Evolutionary conservation across 1,139 yeast species (phyloP).

Genomic region (Barnettozyma hawaiiensis): DNA sequence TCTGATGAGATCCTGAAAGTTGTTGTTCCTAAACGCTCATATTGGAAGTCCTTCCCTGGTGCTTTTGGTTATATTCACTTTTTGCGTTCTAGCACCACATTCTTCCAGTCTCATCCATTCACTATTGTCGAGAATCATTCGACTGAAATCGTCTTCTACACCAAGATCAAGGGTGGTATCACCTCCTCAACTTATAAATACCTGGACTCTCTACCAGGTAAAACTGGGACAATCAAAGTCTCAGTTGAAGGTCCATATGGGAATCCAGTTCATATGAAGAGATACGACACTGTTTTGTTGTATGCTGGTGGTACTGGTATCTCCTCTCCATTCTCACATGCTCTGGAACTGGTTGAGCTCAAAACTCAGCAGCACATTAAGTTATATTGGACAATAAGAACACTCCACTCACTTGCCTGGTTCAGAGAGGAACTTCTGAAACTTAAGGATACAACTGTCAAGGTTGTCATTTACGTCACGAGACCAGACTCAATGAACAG

Average conservation of each 20-base stretch:
- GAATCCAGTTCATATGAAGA: conserved; percentile 42
- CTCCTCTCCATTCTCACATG: conserved; percentile 42
- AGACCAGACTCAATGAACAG: conserved; percentile 22
- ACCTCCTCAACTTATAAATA: conserved; percentile 34
- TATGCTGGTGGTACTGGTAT: conserved; percentile 71
- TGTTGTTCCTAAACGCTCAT: conserved; percentile 26
- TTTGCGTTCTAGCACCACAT: conserved; percentile 36
- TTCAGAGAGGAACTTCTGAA: conserved; percentile 38
- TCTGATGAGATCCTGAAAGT: conserved; percentile 41
- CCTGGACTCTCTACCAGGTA: conserved; percentile 18
- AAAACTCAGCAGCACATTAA: conserved; percentile 28
- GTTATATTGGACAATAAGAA: conserved; percentile 46
- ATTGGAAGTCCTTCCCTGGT: conserved; percentile 32
- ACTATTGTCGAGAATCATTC: conserved; percentile 33
- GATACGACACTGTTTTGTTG: conserved; percentile 48
- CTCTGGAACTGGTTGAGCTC: conserved; percentile 3
- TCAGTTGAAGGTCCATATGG: conserved; percentile 61
- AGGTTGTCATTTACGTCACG: conserved; percentile 36
- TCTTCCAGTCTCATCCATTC: conserved; percentile 56
- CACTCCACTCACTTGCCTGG: conserved; percentile 47
- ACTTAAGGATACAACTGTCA: conserved; percentile 32
- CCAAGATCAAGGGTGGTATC: conserved; percentile 45
- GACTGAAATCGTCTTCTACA: conserved; percentile 34
- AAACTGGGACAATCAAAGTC: conserved; percentile 28
- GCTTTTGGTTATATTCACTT: conserved; percentile 36